Evolutionary conservation across 1,284 basidiomycete genomes (phyloP), one percentile per base, ranked within the genome.

Genomic region (Heliocybe sulcata): DNA sequence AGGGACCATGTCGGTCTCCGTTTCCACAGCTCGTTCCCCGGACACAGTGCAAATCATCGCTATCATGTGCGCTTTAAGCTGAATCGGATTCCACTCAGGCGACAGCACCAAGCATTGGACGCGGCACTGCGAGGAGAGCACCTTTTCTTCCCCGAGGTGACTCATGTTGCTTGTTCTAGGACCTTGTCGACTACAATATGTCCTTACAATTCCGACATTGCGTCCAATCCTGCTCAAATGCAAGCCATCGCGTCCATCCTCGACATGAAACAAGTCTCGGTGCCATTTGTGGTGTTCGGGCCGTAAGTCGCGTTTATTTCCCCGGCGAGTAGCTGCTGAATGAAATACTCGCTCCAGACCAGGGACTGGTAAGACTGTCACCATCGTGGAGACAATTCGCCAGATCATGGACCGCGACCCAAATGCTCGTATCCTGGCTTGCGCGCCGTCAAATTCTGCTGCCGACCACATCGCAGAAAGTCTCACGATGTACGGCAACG

Each of bases 361-460:
- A 3, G 82, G 84, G 11, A 86, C 85, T 0, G 85, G 85, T 0
- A 88, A 87, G 67, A 88, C 85, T 0, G 76, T 86, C 14, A 86
- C 83, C 0, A 71, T 83, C 2, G 77, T 88, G 0, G 85, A 89
- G 64, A 74, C 81, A 0, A 85, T 87, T 20, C 71, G 67, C 1
- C 86, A 88, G 62, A 60, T 87, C 11, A 66, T 86, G 1, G 57
- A 57, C 2, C 57, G 61, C 2, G 65, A 79, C 54, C 74, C 76
- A 0, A 55, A 67, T 0, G 74, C 80, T 0, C 74, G 69, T 20
- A 72, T 88, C 53, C 72, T 88, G 1, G 83, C 81, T 0, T 86
- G 83, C 56, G 85, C 85, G 0, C 85, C 80, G 0, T 79, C 74
- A 64, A 85, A 85, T 63, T 79, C 80, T 2, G 82, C 82, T 0